A percentile compares a stretch with the other conserved stretches of the same genome.
phyloP scores from a whole-genome alignment of 2,329 filamentous ascomycete species.

The Zymoseptoria tritici region DNA sequence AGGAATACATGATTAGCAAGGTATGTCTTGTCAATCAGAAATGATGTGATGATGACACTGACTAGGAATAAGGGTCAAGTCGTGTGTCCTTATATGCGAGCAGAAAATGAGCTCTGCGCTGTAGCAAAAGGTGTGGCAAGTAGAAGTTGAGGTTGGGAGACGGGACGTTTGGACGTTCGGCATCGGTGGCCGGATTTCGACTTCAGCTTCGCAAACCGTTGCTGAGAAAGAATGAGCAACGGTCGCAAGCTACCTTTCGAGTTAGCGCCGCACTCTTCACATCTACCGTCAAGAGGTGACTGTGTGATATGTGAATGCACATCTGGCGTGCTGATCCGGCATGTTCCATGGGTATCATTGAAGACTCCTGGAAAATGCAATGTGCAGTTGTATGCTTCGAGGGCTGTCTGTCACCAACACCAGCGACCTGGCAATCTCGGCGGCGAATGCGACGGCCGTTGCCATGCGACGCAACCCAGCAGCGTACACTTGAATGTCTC shows the following conservation, averaged over 20 bases:
- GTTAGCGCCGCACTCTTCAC: background rate
- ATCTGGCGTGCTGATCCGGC: background rate
- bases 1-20: conserved; percentile 8
- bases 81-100: background rate
- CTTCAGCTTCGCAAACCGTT: background rate
- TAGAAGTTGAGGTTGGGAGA: background rate
- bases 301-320: background rate
- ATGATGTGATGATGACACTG: conserved; percentile 2
- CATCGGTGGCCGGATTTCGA: background rate
- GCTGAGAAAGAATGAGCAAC: background rate
- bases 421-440: too few species aligned
- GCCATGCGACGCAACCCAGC: background rate
- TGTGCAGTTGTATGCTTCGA: background rate
- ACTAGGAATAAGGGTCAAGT: background rate
- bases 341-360: background rate
- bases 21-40: background rate
- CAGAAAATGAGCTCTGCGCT: background rate
- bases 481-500: background rate
- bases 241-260: background rate
- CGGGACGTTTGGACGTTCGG: background rate
- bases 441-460: background rate
- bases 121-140: background rate
- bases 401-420: background rate
- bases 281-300: background rate
- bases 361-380: background rate